Conservation (phyloP, 139 green algal genomes). For the Desmodesmus armatus region DNA sequence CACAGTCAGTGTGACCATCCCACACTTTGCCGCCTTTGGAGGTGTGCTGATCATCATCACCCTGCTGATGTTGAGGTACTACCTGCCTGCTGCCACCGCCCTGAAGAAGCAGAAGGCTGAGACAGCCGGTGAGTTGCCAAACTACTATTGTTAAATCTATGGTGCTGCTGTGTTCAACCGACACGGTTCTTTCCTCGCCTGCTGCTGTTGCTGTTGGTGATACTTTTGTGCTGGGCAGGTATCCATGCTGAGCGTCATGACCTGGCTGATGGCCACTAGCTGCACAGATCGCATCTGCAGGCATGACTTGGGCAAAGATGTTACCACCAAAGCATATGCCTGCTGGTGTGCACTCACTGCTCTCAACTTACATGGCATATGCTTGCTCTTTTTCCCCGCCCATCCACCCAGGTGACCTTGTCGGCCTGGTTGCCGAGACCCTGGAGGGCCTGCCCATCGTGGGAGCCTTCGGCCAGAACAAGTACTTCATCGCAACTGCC, state of each 20-base stretch:
- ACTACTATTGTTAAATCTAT: too few species aligned
- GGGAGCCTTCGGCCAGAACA: constrained; percentile 63
- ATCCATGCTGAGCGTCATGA: too few species aligned
- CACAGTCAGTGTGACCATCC: constrained; percentile 71
- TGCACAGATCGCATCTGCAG: too few species aligned
- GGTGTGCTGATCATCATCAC: constrained; percentile 61
- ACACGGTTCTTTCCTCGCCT: too few species aligned
- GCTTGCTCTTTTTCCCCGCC: background rate
- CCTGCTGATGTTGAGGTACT: constrained; percentile 63
- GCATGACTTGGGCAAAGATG: too few species aligned
- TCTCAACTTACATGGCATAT: background rate
- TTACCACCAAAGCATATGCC: too few species aligned
- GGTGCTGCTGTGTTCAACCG: too few species aligned
- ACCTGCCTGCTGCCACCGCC: constrained; percentile 69
- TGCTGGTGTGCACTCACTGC: too few species aligned
- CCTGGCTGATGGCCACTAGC: too few species aligned
- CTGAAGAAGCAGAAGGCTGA: constrained; percentile 67
- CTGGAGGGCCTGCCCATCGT: constrained; percentile 71
- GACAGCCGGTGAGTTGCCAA: constrained; percentile 47
- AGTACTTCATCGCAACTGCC: constrained; percentile 56
- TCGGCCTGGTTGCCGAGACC: constrained; percentile 69
- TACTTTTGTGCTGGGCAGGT: too few species aligned
- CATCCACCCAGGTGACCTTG: constrained; percentile 61
- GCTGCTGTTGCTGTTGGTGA: background rate
- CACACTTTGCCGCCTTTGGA: constrained; percentile 65